Base-by-base conservation (phyloP, 2,329 filamentous ascomycete genomes). In the Nemania abortiva region DNA sequence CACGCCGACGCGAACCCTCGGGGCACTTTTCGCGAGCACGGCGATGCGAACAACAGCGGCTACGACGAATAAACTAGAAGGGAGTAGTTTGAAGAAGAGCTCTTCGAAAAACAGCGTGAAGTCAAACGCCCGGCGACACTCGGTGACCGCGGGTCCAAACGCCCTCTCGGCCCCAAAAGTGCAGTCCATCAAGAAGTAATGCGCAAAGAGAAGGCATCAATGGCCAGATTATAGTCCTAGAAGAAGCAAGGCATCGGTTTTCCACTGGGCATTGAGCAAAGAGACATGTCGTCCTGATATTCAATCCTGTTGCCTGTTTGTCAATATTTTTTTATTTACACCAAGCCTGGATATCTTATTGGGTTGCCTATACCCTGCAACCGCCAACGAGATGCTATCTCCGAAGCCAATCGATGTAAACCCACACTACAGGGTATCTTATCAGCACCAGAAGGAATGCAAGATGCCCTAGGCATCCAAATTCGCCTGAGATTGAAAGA, bases 71-170 rank as follows among this genome's bases (percentile, higher is more conserved):
- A 67, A 18, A 27, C 22, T 34, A 10, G 67, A 62, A 24, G 70
- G 72, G 27, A 71, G 61, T 13, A 72, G 42, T 27, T 54, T 66
- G 45, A 73, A 72, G 57, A 73, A 65, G 11, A 70, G 50, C 31
- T 73, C 67, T 24, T 70, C 68, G 18, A 73, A 72, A 6, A 68
- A 59, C 39, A 73, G 60, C 10, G 70, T 73, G 55, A 73, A 72
- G 45, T 73, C 70, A 22, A 72, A 69, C 34, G 37, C 22, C 34
- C 70, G 63, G 22, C 70, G 71, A 68, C 70, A 73, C 47, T 49
- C 24, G 29, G 62, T 3, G 27, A 73, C 70, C n/a, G 59, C 63
- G 3, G 71, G 70, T 4, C 71, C 71, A 24, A 73, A 73, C 22
- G 45, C 37, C 50, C n/a, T 52, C 20, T 72, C 70, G 39, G 60